These are phyloP conservation scores for Phialocephala sp. DNA, from an alignment of 2,329 filamentous ascomycete species.

Conservation along the genomic window DNA sequence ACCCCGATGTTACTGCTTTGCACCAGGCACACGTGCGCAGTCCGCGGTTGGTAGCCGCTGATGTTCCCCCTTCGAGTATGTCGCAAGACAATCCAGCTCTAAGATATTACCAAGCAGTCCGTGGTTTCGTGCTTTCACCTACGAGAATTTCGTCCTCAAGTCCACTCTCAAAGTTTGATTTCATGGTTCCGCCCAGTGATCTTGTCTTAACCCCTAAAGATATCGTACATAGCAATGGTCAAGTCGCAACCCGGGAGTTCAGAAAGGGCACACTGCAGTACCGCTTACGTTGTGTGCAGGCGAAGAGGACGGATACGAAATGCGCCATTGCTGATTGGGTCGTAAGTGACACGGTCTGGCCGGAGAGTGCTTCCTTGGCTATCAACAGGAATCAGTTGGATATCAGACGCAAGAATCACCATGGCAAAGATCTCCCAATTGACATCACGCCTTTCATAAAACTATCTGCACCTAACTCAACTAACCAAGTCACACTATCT, in stretches of 20 bases:
- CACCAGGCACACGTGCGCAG: slow-evolving; percentile 64
- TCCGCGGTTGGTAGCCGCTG: slow-evolving; percentile 48
- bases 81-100: slow-evolving; percentile 32
- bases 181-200: slow-evolving; percentile 39
- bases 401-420: slow-evolving; percentile 70
- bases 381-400: slow-evolving; percentile 67
- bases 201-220: slow-evolving; percentile 37
- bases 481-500: slow-evolving; percentile 33
- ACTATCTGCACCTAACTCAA: slow-evolving; percentile 19
- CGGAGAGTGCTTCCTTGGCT: slow-evolving; percentile 68
- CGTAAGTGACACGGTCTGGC: slow-evolving; percentile 71
- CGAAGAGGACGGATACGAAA: slow-evolving; percentile 40
- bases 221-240: slow-evolving; percentile 25
- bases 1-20: slow-evolving; percentile 54
- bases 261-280: slow-evolving; percentile 62
- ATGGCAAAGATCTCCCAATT: slow-evolving; percentile 76
- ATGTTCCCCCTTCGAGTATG: slow-evolving; percentile 33
- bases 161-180: slow-evolving; percentile 45
- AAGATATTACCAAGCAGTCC: slow-evolving; percentile 61
- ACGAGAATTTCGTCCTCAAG: slow-evolving; percentile 34
- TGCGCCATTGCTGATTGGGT: slow-evolving; percentile 60
- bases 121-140: slow-evolving; percentile 56
- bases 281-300: slow-evolving; percentile 69
- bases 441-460: slow-evolving; percentile 66
- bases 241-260: slow-evolving; percentile 44